These are phyloP conservation scores for Kazachstania kunashirensis DNA, from an alignment of 805 yeast genomes.

Conservation along the genomic window DNA sequence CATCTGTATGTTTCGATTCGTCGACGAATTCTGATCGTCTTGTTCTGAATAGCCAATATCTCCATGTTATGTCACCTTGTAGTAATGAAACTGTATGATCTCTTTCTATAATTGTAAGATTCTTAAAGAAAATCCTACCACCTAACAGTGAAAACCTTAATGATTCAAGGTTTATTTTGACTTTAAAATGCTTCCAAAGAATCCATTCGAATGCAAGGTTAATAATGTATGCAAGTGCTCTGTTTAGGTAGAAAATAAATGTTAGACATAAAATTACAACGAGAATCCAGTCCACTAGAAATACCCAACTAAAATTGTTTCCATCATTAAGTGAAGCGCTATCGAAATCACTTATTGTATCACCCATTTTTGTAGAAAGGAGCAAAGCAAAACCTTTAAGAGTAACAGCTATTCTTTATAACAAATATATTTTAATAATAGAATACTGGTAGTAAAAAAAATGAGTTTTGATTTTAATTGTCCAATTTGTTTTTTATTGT, in stretches of 20 bases:
- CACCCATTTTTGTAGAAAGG: slow-evolving; percentile 18
- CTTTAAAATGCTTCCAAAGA: slow-evolving; percentile 53
- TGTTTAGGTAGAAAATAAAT: slow-evolving; percentile 65
- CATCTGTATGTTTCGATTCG: slow-evolving; percentile 12
- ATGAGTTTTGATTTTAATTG: too few species aligned
- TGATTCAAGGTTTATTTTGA: slow-evolving; percentile 60
- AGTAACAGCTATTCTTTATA: too few species aligned
- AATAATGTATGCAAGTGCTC: slow-evolving; percentile 54
- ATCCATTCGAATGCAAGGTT: slow-evolving; percentile 42
- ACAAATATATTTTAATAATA: too few species aligned
- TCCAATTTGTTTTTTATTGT: too few species aligned
- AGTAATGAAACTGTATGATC: slow-evolving; percentile 64
- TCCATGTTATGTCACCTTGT: slow-evolving; percentile 75
- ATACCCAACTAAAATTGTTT: slow-evolving; percentile 52
- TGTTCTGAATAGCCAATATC: slow-evolving; percentile 65
- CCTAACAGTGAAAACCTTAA: slow-evolving; percentile 70
- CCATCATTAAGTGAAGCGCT: slow-evolving; percentile 25
- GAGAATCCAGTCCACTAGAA: slow-evolving; percentile 74
- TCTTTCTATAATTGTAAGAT: slow-evolving; percentile 61
- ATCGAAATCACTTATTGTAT: slow-evolving; percentile 22
- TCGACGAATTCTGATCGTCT: slow-evolving; percentile 23
- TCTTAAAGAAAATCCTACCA: slow-evolving; percentile 72
- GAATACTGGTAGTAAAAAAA: too few species aligned
- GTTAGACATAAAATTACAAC: slow-evolving; percentile 52
- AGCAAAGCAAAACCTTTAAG: too few species aligned